Evolutionary conservation across 352 stramenopile genomes (phyloP), one percentile per base, ranked within the genome.

Genomic region (Detonula confervacea): DNA sequence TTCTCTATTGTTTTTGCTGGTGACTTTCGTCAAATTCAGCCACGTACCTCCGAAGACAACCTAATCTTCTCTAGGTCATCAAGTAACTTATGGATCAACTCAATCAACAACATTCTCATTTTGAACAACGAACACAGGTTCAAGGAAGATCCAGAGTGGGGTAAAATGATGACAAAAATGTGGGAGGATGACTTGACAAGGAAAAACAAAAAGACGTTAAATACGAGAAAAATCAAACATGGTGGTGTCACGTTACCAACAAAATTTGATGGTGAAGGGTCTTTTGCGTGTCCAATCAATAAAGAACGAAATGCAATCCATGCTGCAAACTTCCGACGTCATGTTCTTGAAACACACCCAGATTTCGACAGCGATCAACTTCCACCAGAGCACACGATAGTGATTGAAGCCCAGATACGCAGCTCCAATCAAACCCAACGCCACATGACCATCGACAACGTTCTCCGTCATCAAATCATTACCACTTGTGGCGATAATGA

Each of bases 1-100:
- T 55, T 68, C 2, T 77, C 64, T 30, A 77, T 84, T 22, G 25
- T 84, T 46, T 84, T 84, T 68, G 27, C 54, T 12, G 77, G 77
- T 46, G 77, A 84, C 54, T 37, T 37, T 37, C 30, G 30, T 37
- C 30, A 37, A 37, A 3, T 37, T 3, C 3, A 37, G 8, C 30
- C 30, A 37, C 30, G 8, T 9, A 37, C 3, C 30, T 9, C 30
- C 30, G 8, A 37, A 8, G 8, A 37, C 30, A 37, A 37, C 3
- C 8, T 37, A 8, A 3, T 37, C 3, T 37, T 37, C 30, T 37
- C 30, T 9, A 37, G 30, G 30, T 8, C 3, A 9, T 37, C 30
- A 37, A 37, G 30, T 37, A 3, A 37, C 3, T 8, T 37, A 9
- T 37, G 30, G 30, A 8, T 9, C 30, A 37, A 8, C 8, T 37